Base-by-base conservation (phyloP, 257 asterid species). In the Plantago major region DNA sequence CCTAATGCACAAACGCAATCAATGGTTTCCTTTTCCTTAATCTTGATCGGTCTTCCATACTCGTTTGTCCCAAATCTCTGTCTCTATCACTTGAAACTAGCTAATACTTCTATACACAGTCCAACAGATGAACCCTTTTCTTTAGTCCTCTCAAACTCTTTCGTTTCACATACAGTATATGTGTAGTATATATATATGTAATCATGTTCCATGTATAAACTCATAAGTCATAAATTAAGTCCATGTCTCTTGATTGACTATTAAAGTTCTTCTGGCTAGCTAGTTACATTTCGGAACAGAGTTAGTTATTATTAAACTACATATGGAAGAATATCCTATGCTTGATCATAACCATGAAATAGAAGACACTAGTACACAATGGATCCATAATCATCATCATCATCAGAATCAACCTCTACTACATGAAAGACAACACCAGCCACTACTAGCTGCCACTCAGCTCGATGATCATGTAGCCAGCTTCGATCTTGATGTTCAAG, bases 321-420 rank as follows among this genome's bases (percentile, higher is more conserved):
- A 33, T 4, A 33, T 33, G 75, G 85, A 52, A 51, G 22, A 38
- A 56, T 4, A 54, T 11, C 43, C 13, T 11, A 59, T 30, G 43
- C 67, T 64, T 22, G 46, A 64, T 55, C 43, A 54, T 54, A 6
- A 65, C 30, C 70, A 67, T 54, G 48, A 58, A 16, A 44, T 22
- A 3, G 77, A 78, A 26, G 72, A 66, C 61, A 16, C 40, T 33
- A 33, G 40, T 33, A 33, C 80, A 10, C 66, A 76, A 26, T 81
- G 85, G 89, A 73, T 87, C 3, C 63, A 54, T 15, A 4, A 55
- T 46, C 63, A 68, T 46, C 46, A 55, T 46, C 63, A 68, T 46
- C 46, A 13, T 15, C 10, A 55, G 26, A 22, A 22, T 22, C 26
- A 22, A 22, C 26, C 26, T 9, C 72, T 66, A 37, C 73, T 55